These are phyloP conservation scores for Boechera divaricarpa DNA, from an alignment of 345 rosid species.

Conservation along the genomic window DNA sequence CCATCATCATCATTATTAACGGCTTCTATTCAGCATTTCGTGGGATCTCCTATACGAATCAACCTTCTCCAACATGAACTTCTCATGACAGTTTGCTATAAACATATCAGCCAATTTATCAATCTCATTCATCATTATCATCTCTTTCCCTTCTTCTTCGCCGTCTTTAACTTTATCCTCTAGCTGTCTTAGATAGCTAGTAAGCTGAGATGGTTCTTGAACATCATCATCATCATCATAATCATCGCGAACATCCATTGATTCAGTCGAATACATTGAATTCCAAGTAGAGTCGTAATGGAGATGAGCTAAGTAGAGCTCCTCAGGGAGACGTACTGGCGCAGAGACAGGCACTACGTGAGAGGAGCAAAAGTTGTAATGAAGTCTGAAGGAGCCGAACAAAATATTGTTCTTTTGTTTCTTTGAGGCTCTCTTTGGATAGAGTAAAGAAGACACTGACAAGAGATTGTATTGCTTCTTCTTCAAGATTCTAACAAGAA, in stretches of 20 bases:
- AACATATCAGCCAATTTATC: conserved; percentile 84
- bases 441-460: conserved; percentile 50
- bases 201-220: conserved; percentile 52
- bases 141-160: conserved; percentile 31
- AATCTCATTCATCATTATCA: conserved; percentile 56
- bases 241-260: conserved; percentile 1
- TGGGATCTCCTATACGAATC: conserved; percentile 95
- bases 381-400: conserved; percentile 85
- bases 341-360: conserved; percentile 69
- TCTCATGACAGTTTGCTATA: conserved; percentile 84
- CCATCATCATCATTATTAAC: conserved; percentile 44
- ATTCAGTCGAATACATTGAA: conserved; percentile 45
- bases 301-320: conserved; percentile 49
- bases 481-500: conserved; percentile 53
- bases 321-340: conserved; percentile 52
- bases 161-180: conserved; percentile 54
- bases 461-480: conserved; percentile 52
- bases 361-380: conserved; percentile 91
- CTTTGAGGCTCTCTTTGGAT: conserved; percentile 49
- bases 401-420: conserved; percentile 57
- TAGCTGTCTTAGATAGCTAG: conserved; percentile 68
- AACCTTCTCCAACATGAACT: conserved; percentile 89
- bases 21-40: conserved; percentile 76
- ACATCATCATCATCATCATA: conserved; percentile 24
- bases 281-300: conserved; percentile 64